These are phyloP conservation scores for Reutealis trisperma DNA, from an alignment of 345 rosid genomes.

Conservation along the genomic window DNA sequence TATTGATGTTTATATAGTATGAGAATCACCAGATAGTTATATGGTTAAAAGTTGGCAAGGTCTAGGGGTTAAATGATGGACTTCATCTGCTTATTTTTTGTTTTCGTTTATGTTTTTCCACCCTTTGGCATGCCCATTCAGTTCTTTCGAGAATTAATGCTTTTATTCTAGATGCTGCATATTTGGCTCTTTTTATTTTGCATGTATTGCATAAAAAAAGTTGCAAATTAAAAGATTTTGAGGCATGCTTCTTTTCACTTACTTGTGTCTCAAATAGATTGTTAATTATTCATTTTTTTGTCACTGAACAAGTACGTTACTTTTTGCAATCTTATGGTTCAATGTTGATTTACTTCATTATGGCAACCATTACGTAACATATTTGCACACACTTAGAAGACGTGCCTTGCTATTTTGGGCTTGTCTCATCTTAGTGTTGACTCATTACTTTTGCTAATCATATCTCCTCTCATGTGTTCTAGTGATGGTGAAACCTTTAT, in stretches of 20 bases:
- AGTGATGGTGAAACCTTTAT: slow-evolving; percentile 97
- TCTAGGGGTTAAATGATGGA: too few species aligned
- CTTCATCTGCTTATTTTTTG: too few species aligned
- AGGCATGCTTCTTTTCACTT: not conserved
- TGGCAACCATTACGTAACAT: not conserved
- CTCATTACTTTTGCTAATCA: slow-evolving; percentile 16
- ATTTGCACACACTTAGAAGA: not conserved
- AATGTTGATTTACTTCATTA: not conserved
- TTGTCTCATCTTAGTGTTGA: not conserved
- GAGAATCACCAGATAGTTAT: too few species aligned
- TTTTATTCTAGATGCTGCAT: not conserved
- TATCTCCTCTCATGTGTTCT: slow-evolving; percentile 14
- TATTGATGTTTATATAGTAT: too few species aligned
- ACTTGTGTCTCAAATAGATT: not conserved
- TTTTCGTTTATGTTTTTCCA: not conserved
- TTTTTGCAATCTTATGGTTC: not conserved
- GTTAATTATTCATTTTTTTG: not conserved
- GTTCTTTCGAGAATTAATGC: not conserved
- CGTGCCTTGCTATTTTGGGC: not conserved
- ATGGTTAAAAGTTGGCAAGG: too few species aligned
- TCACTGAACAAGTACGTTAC: not conserved
- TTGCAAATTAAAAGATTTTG: not conserved
- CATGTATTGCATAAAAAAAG: not conserved
- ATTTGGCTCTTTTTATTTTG: not conserved
- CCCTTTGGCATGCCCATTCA: not conserved